Evolutionary conservation across 2,329 filamentous ascomycete genomes (phyloP).

Genomic region (Phaeosphaeria sp.): DNA sequence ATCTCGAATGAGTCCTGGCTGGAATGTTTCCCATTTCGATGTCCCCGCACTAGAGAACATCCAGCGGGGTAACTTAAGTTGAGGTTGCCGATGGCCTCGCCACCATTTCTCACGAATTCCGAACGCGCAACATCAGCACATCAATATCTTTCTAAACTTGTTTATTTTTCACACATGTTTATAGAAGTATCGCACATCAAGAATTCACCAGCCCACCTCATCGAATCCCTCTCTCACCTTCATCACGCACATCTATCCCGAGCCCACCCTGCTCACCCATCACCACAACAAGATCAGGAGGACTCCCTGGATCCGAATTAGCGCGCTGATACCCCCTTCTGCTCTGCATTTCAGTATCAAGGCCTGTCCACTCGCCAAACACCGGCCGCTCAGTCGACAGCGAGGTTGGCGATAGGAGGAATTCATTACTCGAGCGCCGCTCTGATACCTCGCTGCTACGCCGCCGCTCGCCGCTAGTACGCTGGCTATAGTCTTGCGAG

Average conservation of each 20-base stretch:
- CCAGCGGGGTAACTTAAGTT: no score
- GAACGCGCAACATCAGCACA: no score
- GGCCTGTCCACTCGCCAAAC: slow-evolving; percentile 11
- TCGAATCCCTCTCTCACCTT: neutral
- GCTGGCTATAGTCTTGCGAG: neutral
- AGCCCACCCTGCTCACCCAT: slow-evolving; percentile 4
- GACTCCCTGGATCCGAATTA: slow-evolving; percentile 18
- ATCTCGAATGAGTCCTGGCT: no score
- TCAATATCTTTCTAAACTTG: no score
- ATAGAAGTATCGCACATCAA: no score
- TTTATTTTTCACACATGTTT: no score
- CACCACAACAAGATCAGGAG: slow-evolving; percentile 4
- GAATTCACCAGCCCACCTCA: no score
- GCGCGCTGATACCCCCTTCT: slow-evolving; percentile 19
- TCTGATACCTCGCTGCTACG: slow-evolving; percentile 2
- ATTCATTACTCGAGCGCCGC: neutral
- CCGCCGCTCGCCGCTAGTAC: slow-evolving; percentile 7
- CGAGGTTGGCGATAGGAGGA: neutral
- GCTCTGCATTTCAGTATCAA: slow-evolving; percentile 9
- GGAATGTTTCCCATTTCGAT: no score
- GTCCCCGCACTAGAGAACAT: no score
- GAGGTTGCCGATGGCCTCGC: no score
- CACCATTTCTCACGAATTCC: no score
- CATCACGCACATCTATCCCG: slow-evolving; percentile 8
- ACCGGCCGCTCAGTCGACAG: neutral